Conservation (phyloP, 2,329 filamentous ascomycete species). For the Stemphylium beticola region DNA sequence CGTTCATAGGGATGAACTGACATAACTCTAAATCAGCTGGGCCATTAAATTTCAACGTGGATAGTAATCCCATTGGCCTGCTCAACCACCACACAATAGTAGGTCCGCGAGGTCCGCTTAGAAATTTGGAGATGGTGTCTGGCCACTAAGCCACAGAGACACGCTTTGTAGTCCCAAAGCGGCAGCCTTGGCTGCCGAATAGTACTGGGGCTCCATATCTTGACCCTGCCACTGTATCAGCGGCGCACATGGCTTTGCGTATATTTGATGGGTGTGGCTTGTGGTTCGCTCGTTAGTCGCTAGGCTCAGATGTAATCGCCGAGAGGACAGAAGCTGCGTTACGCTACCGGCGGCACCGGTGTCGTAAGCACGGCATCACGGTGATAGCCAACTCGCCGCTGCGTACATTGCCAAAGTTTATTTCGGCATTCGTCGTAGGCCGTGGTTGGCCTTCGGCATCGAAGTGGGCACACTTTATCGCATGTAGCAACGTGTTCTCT, state of each 20-base stretch:
- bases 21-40: background rate
- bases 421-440: background rate
- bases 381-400: background rate
- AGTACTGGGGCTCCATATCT: background rate
- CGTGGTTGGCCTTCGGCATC: background rate
- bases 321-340: background rate
- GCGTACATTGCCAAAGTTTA: background rate
- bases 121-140: constrained; percentile 6
- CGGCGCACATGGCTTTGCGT: constrained; percentile 10
- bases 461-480: too few species aligned
- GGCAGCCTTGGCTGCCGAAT: constrained; percentile 14
- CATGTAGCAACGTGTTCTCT: too few species aligned
- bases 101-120: background rate
- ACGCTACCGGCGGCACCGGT: constrained; percentile 15
- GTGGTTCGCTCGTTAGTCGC: constrained; percentile 10
- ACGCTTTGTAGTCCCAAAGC: constrained; percentile 1
- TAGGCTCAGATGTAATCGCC: constrained; percentile 5
- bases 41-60: background rate
- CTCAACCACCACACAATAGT: constrained; percentile 1
- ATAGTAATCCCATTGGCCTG: constrained; percentile 8
- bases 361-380: constrained; percentile 8
- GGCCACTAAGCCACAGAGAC: constrained; percentile 7
- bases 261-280: constrained; percentile 13
- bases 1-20: background rate
- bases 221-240: constrained; percentile 19